Evolutionary conservation across 495 filamentous ascomycete species (phyloP).

Genomic region (Pseudoneurospora amorphoporcata): DNA sequence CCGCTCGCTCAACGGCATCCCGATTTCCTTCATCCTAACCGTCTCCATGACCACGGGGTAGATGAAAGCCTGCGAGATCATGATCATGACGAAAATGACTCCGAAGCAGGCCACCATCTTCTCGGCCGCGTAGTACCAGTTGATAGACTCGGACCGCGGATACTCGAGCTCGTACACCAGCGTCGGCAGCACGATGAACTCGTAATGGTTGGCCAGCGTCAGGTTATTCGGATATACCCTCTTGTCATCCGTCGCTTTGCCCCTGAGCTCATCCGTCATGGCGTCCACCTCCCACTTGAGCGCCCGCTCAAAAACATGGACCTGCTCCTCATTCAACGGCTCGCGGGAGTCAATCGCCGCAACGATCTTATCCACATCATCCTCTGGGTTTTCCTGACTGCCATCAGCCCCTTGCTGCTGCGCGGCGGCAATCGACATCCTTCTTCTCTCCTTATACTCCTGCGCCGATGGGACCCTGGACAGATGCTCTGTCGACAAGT

Average conservation of each 20-base stretch:
- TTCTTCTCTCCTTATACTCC: conserved; percentile 27
- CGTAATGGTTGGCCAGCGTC: conserved; percentile 53
- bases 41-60: conserved; percentile 58
- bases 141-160: conserved; percentile 54
- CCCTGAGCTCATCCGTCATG: conserved; percentile 51
- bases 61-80: conserved; percentile 46
- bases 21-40: conserved; percentile 51
- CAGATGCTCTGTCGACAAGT: conserved; percentile 29
- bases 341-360: conserved; percentile 43
- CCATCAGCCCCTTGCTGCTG: background rate
- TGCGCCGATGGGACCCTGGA: conserved; percentile 25
- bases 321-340: conserved; percentile 49
- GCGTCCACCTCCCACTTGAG: conserved; percentile 54
- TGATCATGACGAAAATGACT: conserved; percentile 53
- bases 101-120: conserved; percentile 59
- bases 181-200: conserved; percentile 63
- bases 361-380: conserved; percentile 44
- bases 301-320: conserved; percentile 45
- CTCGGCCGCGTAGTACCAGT: conserved; percentile 63
- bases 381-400: conserved; percentile 14
- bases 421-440: conserved; percentile 25
- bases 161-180: conserved; percentile 71
- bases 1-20: conserved; percentile 46
- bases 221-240: conserved; percentile 58
- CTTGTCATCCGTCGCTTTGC: conserved; percentile 33